phyloP scores from a whole-genome alignment of 1,284 basidiomycete species.

The Leccinum discolor region DNA sequence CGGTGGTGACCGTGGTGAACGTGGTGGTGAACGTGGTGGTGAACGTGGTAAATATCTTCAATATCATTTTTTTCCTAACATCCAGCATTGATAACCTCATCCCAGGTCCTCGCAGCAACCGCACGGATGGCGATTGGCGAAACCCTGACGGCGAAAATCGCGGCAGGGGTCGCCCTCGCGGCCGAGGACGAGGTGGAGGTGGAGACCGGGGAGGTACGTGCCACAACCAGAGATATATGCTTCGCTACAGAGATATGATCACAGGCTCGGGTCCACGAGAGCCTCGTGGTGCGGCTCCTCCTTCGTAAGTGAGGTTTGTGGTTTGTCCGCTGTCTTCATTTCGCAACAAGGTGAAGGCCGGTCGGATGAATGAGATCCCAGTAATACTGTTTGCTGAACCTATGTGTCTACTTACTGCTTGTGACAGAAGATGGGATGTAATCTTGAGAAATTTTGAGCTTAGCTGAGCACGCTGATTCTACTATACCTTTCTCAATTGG shows the following conservation, averaged over 20 bases:
- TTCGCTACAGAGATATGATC: neutral
- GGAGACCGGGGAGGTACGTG: constrained; percentile 31
- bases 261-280: constrained; percentile 26
- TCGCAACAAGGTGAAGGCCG: neutral
- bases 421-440: neutral
- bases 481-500: neutral
- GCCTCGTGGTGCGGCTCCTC: constrained; percentile 16
- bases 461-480: neutral
- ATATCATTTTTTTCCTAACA: neutral
- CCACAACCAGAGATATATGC: neutral
- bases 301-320: constrained; percentile 12
- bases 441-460: constrained; percentile 5
- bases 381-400: constrained; percentile 8
- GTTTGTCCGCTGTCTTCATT: neutral
- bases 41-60: constrained; percentile 36
- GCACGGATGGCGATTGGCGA: constrained; percentile 40
- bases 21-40: constrained; percentile 11
- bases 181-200: constrained; percentile 42
- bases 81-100: constrained; percentile 1
- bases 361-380: constrained; percentile 1
- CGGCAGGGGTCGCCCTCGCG: constrained; percentile 44
- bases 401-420: constrained; percentile 4
- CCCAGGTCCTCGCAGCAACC: constrained; percentile 36
- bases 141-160: constrained; percentile 37
- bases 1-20: constrained; percentile 10